Base-by-base conservation (phyloP, 1,139 yeast genomes). In the Yamadazyma diospyri region DNA sequence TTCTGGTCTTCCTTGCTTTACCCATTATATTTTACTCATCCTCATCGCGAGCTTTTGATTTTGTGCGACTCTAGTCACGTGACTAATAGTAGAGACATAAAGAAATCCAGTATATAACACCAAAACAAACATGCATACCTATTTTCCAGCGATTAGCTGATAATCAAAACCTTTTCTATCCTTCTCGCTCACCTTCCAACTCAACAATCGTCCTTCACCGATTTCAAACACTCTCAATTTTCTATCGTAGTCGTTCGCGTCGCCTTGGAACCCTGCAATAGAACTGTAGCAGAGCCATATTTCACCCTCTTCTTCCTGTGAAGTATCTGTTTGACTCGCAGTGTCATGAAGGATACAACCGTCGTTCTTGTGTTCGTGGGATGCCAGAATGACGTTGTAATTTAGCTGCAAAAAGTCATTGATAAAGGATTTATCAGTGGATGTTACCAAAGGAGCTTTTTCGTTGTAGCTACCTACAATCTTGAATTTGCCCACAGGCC, bases 1-100 rank as follows among this genome's bases (percentile, higher is more conserved):
- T 88, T 73, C 97, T 78, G 15, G 97, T 92, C 67, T 89, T 92
- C 67, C 83, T 60, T 26, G 95, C 96, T 58, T 88, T 92, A 38
- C 97, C 98, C 98, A 92, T 92, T 11, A 16, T 22, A 9, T 8
- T 4, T 22, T 16, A 22, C 9, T 21, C 22, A 20, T 27, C 11
- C 30, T 28, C 30, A 28, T 28, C 30, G 6, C 23, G n/a, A 5
- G 10, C 12, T 21, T 21, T 21, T 21, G 4, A 5, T 21, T 11
- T 10, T 13, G 11, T 17, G 28, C 16, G 28, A 25, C 9, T 5
- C 17, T 5, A 15, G 31, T 21, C 20, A 23, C 19, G 31, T 22
- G 20, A 13, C n/a, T n/a, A n/a, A n/a, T n/a, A n/a, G n/a, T 16
- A 12, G 14, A 18, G 4, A 6, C 5, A n/a, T 17, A 17, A 13